phyloP scores from a whole-genome alignment of 2,329 filamentous ascomycete genomes.

The Claviceps arundinis region DNA sequence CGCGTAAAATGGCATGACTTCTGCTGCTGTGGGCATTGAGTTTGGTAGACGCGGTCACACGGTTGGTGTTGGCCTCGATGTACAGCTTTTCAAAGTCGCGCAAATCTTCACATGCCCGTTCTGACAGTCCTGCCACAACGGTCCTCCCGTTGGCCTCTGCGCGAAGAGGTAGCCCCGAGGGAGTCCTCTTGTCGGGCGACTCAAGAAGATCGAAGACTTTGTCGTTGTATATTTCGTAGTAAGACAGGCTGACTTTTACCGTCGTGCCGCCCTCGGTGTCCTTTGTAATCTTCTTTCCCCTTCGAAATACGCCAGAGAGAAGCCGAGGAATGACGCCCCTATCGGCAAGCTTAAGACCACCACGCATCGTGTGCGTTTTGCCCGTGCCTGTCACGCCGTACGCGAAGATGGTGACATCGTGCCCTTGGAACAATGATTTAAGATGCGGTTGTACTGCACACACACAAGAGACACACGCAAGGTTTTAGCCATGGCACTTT shows the following conservation, averaged over 20 bases:
- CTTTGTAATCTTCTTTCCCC: conserved; percentile 73
- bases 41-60: conserved; percentile 82
- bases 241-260: conserved; percentile 67
- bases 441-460: conserved; percentile 68
- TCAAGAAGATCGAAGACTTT: conserved; percentile 88
- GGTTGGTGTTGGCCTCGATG: conserved; percentile 82
- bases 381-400: conserved; percentile 90
- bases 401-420: conserved; percentile 81
- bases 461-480: neutral
- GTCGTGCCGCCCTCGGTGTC: conserved; percentile 57
- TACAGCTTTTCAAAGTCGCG: conserved; percentile 87
- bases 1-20: conserved; percentile 80
- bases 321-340: conserved; percentile 78
- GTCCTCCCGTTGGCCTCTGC: conserved; percentile 82
- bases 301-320: conserved; percentile 72
- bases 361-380: conserved; percentile 93
- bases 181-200: conserved; percentile 70
- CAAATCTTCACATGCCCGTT: conserved; percentile 67
- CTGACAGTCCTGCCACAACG: conserved; percentile 72
- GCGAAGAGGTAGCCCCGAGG: conserved; percentile 66
- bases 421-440: conserved; percentile 81
- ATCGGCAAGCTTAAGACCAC: conserved; percentile 73
- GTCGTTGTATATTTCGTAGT: conserved; percentile 97
- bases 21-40: conserved; percentile 83
- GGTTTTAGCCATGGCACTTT: conserved; percentile 11